Evolutionary conservation across 306 rosid genomes (phyloP).

Genomic region (Betula pendula): DNA sequence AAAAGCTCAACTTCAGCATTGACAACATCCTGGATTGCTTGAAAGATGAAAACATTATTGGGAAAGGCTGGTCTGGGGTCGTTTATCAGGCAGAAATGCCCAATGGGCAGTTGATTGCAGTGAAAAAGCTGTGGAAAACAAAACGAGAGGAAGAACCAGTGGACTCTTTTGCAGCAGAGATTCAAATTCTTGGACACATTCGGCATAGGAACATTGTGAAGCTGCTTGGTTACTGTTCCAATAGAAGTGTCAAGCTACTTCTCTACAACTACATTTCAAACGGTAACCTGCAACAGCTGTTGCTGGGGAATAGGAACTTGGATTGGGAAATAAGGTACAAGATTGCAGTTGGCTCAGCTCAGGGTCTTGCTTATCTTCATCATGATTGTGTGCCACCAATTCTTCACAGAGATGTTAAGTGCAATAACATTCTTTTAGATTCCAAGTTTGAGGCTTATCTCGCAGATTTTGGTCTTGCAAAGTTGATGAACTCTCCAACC

Average conservation of each 20-base stretch:
- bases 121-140: constrained; percentile 94
- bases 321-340: constrained; percentile 98
- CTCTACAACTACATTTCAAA: constrained; percentile 89
- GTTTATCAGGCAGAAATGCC: constrained; percentile 87
- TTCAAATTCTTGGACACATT: constrained; percentile 95
- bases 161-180: constrained; percentile 92
- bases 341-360: constrained; percentile 94
- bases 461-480: constrained; percentile 96
- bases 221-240: constrained; percentile 90
- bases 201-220: constrained; percentile 92
- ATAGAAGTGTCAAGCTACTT: constrained; percentile 85
- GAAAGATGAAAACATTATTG: constrained; percentile 87
- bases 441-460: constrained; percentile 85
- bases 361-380: constrained; percentile 92
- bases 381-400: constrained; percentile 94
- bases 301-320: constrained; percentile 75
- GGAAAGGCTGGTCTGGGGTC: constrained; percentile 89
- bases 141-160: constrained; percentile 75
- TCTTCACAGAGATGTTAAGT: constrained; percentile 94
- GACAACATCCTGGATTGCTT: constrained; percentile 83
- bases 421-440: constrained; percentile 95
- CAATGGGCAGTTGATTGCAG: constrained; percentile 79
- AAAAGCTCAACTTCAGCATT: constrained; percentile 76
- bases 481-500: constrained; percentile 78
- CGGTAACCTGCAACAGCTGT: constrained; percentile 85